These are phyloP conservation scores for Smallanthus sonchifolius DNA, from an alignment of 129 eudicot species.

Conservation along the genomic window DNA sequence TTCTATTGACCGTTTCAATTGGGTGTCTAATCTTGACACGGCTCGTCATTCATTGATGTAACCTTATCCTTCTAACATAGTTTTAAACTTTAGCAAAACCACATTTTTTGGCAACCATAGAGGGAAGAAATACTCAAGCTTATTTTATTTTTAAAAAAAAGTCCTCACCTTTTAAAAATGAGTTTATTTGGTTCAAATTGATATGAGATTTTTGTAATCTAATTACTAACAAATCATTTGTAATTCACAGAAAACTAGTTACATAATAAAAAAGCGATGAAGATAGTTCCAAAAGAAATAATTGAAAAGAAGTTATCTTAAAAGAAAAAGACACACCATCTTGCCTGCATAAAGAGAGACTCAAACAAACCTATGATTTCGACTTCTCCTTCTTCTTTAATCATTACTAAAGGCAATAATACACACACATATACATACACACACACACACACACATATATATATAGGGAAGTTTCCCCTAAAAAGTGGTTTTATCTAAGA, in stretches of 20 bases:
- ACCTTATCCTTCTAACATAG: neutral
- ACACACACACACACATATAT: neutral
- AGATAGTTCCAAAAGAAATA: slow-evolving; percentile 8
- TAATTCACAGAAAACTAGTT: slow-evolving; percentile 6
- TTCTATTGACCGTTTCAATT: neutral
- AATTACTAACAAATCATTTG: neutral
- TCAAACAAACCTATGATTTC: slow-evolving; percentile 37
- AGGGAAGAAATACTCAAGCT: too few relatives aligned
- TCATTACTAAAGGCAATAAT: slow-evolving; percentile 24
- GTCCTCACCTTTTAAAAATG: neutral
- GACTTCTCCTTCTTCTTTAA: slow-evolving; percentile 37
- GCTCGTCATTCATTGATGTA: neutral
- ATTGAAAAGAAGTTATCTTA: slow-evolving; percentile 18
- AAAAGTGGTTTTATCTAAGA: too few relatives aligned
- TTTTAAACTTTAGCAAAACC: neutral
- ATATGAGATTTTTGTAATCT: neutral
- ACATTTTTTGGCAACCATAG: neutral
- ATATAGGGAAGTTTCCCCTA: too few relatives aligned
- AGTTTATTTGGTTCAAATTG: neutral
- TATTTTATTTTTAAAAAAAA: neutral
- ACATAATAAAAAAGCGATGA: neutral
- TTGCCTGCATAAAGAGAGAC: slow-evolving; percentile 19
- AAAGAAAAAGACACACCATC: slow-evolving; percentile 21
- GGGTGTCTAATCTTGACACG: neutral
- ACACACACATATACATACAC: neutral